These are phyloP conservation scores for Puccinia novopanici DNA, from an alignment of 1,284 basidiomycete species.

Conservation along the genomic window DNA sequence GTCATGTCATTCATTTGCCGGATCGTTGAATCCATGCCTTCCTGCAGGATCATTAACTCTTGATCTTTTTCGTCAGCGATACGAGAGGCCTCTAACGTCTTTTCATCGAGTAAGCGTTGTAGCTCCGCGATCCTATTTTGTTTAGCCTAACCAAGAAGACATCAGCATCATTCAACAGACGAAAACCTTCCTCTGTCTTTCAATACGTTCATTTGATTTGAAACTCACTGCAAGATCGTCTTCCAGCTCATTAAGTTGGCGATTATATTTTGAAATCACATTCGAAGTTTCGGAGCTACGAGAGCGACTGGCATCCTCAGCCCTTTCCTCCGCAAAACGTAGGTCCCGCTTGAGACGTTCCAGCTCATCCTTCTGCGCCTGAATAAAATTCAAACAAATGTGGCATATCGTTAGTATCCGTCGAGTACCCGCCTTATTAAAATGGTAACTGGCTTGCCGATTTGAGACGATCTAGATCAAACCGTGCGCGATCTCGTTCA, in stretches of 20 bases:
- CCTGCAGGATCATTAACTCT: conserved; percentile 92
- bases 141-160: conserved; percentile 67
- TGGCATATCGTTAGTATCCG: conserved; percentile 1
- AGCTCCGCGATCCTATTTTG: conserved; percentile 93
- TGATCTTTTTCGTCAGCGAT: conserved; percentile 93
- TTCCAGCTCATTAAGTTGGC: conserved; percentile 92
- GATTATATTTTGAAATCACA: conserved; percentile 89
- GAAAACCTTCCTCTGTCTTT: neutral
- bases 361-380: conserved; percentile 89
- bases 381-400: neutral
- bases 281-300: conserved; percentile 89
- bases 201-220: neutral
- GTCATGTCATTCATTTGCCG: conserved; percentile 78
- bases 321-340: conserved; percentile 94
- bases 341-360: conserved; percentile 91
- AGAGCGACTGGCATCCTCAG: conserved; percentile 85
- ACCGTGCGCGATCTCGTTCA: conserved; percentile 91
- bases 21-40: conserved; percentile 91
- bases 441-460: conserved; percentile 62
- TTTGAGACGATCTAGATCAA: conserved; percentile 94
- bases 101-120: conserved; percentile 73
- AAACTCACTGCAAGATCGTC: conserved; percentile 78
- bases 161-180: conserved; percentile 28
- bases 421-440: neutral
- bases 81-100: conserved; percentile 73